Conservation (phyloP, 768 basidiomycete species). For the Psilocybe subaeruginosa region DNA sequence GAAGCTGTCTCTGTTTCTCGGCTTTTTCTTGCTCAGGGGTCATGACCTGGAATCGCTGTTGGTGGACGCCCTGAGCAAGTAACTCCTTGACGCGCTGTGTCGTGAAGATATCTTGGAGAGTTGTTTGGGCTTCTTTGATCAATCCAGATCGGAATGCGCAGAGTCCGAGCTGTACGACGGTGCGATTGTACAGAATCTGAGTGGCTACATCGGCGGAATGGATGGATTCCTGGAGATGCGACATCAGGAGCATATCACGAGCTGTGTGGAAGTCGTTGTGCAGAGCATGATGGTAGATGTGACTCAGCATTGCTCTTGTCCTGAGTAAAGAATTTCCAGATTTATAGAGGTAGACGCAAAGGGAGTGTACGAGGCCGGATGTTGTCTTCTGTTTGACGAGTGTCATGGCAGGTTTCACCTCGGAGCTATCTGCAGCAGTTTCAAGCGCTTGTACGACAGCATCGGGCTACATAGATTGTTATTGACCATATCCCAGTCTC, state of each 20-base stretch:
- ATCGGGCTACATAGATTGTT: conserved; percentile 67
- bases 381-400: conserved; percentile 59
- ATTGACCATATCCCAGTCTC: conserved; percentile 5
- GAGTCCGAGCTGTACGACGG: conserved; percentile 94
- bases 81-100: conserved; percentile 98
- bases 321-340: conserved; percentile 89
- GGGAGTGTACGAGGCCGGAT: conserved; percentile 79
- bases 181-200: conserved; percentile 97
- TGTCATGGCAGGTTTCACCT: conserved; percentile 64
- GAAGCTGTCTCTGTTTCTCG: conserved; percentile 93
- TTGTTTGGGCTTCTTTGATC: conserved; percentile 92
- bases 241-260: conserved; percentile 98
- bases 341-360: conserved; percentile 93
- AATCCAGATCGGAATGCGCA: conserved; percentile 96
- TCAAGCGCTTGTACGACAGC: conserved; percentile 92
- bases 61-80: conserved; percentile 94
- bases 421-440: conserved; percentile 57
- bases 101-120: conserved; percentile 93
- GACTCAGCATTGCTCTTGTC: conserved; percentile 95
- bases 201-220: conserved; percentile 96
- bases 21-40: conserved; percentile 96
- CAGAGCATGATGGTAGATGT: conserved; percentile 96
- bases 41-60: conserved; percentile 84
- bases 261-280: conserved; percentile 97
- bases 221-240: conserved; percentile 95